Conservation (phyloP, 768 basidiomycete species). For the Nidula microcarpa region DNA sequence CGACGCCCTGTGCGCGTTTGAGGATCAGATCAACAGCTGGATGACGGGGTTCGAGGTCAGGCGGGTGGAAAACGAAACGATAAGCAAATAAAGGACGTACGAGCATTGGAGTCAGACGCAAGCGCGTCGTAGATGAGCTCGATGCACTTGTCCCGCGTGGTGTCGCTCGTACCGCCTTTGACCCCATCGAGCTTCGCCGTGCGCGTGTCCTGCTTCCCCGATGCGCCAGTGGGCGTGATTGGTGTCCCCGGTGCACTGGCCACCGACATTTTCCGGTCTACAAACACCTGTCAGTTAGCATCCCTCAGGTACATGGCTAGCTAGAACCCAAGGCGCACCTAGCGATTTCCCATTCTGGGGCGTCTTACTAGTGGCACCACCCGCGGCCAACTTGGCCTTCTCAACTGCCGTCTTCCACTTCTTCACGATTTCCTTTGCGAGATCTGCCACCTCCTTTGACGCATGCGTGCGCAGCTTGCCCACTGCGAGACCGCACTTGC, state of each 20-base stretch:
- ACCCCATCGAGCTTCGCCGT: conserved; percentile 73
- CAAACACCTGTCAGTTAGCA: neutral
- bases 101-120: conserved; percentile 79
- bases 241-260: conserved; percentile 11
- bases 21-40: conserved; percentile 70
- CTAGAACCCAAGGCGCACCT: conserved; percentile 1
- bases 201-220: conserved; percentile 37
- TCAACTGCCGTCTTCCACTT: conserved; percentile 92
- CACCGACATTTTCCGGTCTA: too few relatives aligned
- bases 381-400: conserved; percentile 40
- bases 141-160: conserved; percentile 81
- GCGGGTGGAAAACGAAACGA: neutral
- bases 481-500: conserved; percentile 88
- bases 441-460: conserved; percentile 68
- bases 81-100: conserved; percentile 46
- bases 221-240: conserved; percentile 25
- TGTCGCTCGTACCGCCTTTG: conserved; percentile 58
- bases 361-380: conserved; percentile 1
- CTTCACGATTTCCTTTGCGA: conserved; percentile 88
- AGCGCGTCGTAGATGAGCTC: conserved; percentile 92
- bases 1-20: conserved; percentile 64
- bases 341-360: conserved; percentile 24
- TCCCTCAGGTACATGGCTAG: too few relatives aligned
- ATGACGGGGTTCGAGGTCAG: conserved; percentile 1
- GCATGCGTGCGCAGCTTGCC: conserved; percentile 81